Evolutionary conservation across 2,329 filamentous ascomycete genomes (phyloP), one percentile per base, ranked within the genome.

Genomic region (Alternaria gansuensis): DNA sequence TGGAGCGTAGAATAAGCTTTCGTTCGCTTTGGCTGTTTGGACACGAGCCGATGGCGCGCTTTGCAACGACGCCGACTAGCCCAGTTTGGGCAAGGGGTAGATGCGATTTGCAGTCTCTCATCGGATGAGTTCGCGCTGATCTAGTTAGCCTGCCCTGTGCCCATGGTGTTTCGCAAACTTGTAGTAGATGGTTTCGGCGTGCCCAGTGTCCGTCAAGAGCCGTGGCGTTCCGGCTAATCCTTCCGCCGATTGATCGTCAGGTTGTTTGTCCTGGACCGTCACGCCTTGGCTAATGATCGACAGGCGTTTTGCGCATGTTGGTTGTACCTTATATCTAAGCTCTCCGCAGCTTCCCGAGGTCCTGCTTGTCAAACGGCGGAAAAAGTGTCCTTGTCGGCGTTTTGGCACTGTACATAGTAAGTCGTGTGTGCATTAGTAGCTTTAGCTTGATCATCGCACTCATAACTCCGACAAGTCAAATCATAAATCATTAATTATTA

Each of bases 321-420:
- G 37, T n/a, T 54, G 55, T 58, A 59, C 51, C 51, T 59, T 55
- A 43, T 39, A 46, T 44, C 37, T n/a, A 44, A 55, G 33, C 33
- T 29, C 39, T 59, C 56, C 56, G 56, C 51, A 54, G 49, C 44
- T 37, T 58, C 56, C 51, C 44, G 33, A 50, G 26, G 34, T 40
- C 31, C 17, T 44, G 45, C 11, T 23, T 24, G 51, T 45, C 48
- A 39, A 50, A 50, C 48, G 31, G 44, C 44, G 44, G 21, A 39
- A 48, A 48, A 36, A 48, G 29, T 48, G 13, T 48, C 21, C 21
- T 24, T 23, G 21, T 34, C 29, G 17, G 44, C 44, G 31, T 46
- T 46, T 46, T 46, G 44, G 44, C 29, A 34, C 29, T 46, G 44
- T 23, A 34, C 13, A 21, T n/a, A 17, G 17, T 17, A 17, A 17